A percentile compares a stretch with the other conserved stretches of the same genome.
phyloP scores from a whole-genome alignment of 768 basidiomycete species.

The Lepiota subincarnata region DNA sequence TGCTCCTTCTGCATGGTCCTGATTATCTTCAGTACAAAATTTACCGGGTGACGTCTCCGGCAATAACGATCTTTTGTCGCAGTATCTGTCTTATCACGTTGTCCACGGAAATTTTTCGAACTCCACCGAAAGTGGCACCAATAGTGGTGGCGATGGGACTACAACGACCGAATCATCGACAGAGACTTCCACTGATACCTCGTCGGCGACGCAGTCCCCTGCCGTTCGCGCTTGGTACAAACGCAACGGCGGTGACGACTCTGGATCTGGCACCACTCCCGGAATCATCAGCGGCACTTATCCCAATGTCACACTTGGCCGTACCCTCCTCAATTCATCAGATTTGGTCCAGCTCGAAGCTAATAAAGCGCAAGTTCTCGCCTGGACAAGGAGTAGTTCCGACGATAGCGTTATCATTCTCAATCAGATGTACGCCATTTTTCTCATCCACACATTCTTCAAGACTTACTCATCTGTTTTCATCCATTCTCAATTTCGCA shows the following conservation, averaged over 20 bases:
- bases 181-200: conserved; percentile 1
- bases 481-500: neutral
- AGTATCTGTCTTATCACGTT: conserved; percentile 55
- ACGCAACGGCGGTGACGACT: conserved; percentile 10
- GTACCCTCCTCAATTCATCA: conserved; percentile 54
- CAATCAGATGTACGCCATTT: conserved; percentile 42
- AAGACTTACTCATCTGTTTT: conserved; percentile 3
- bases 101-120: conserved; percentile 45
- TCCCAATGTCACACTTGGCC: conserved; percentile 60
- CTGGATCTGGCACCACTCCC: conserved; percentile 7
- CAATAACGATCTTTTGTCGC: conserved; percentile 30
- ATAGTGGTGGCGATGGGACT: conserved; percentile 15
- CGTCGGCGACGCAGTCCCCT: neutral
- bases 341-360: conserved; percentile 52
- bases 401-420: conserved; percentile 33
- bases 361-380: conserved; percentile 52
- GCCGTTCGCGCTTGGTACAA: conserved; percentile 12
- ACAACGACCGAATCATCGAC: conserved; percentile 1
- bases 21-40: conserved; percentile 25
- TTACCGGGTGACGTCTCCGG: conserved; percentile 21
- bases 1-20: conserved; percentile 15
- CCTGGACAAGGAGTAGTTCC: conserved; percentile 20
- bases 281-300: conserved; percentile 34
- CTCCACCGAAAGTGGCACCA: conserved; percentile 15
- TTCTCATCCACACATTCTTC: neutral